These are phyloP conservation scores for Debaryomycetaceae sp. DNA, from an alignment of 1,139 yeast genomes.

Conservation along the genomic window DNA sequence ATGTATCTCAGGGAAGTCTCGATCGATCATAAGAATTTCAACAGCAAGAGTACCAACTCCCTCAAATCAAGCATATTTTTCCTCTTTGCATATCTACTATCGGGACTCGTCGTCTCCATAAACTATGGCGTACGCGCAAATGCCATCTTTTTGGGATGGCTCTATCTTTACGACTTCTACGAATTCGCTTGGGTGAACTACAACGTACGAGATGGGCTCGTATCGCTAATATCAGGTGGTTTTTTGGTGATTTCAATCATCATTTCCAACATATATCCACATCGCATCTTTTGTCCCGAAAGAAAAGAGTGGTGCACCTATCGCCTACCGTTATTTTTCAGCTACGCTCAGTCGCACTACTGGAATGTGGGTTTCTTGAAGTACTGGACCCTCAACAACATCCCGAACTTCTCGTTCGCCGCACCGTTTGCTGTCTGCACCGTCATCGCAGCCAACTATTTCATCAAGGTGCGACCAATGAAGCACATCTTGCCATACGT, in stretches of 20 bases:
- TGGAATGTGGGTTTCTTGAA: slow-evolving; percentile 81
- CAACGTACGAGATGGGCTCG: slow-evolving; percentile 13
- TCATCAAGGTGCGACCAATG: slow-evolving; percentile 34
- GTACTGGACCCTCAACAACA: slow-evolving; percentile 78
- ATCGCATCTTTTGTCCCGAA: slow-evolving; percentile 59
- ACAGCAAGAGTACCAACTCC: slow-evolving; percentile 10
- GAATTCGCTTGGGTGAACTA: slow-evolving; percentile 17
- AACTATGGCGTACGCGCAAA: slow-evolving; percentile 72
- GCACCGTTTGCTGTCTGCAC: slow-evolving; percentile 56
- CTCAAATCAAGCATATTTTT: slow-evolving; percentile 6
- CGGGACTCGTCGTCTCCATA: slow-evolving; percentile 58
- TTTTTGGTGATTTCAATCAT: slow-evolving; percentile 47
- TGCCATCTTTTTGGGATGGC: slow-evolving; percentile 65
- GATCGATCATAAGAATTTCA: slow-evolving; percentile 17
- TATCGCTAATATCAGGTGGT: slow-evolving; percentile 52
- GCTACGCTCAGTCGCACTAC: slow-evolving; percentile 74
- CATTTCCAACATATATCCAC: slow-evolving; percentile 51
- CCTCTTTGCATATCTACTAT: slow-evolving; percentile 33
- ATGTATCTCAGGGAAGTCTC: slow-evolving; percentile 49
- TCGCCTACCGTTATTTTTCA: slow-evolving; percentile 57
- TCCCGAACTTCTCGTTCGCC: slow-evolving; percentile 83
- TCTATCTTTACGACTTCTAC: slow-evolving; percentile 58
- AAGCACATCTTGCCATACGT: slow-evolving; percentile 29
- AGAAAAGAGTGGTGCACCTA: slow-evolving; percentile 74
- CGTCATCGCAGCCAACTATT: slow-evolving; percentile 27